These are phyloP conservation scores for Xylariaceae sp. DNA, from an alignment of 2,329 filamentous ascomycete genomes.

Conservation along the genomic window DNA sequence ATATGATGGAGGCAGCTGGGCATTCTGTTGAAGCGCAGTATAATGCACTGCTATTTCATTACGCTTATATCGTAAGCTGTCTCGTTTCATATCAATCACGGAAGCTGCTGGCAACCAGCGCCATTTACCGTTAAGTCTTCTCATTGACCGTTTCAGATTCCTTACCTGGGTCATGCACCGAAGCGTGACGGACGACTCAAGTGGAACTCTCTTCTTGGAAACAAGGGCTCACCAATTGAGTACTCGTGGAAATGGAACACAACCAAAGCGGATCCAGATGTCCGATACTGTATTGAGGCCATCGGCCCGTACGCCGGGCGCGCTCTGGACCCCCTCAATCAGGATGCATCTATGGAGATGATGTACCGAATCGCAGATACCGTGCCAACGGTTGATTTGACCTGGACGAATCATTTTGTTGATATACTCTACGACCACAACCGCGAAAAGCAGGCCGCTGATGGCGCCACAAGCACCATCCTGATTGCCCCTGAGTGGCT, in stretches of 20 bases:
- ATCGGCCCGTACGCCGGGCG: not conserved
- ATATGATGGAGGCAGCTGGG: not conserved
- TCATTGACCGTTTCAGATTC: not conserved
- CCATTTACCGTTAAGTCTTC: not conserved
- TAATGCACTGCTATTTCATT: slow-evolving; percentile 1
- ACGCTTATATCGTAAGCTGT: not conserved
- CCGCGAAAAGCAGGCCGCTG: not conserved
- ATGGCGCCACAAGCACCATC: not conserved
- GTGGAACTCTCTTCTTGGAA: slow-evolving; percentile 1
- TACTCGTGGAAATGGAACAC: slow-evolving; percentile 7
- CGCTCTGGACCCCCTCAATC: slow-evolving; percentile 3
- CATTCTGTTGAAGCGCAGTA: not conserved
- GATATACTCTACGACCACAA: not conserved
- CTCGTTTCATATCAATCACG: not conserved
- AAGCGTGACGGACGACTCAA: not conserved
- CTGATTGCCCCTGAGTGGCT: not conserved
- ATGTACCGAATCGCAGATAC: not conserved
- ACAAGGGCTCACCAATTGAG: slow-evolving; percentile 1
- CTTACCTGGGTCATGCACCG: not conserved
- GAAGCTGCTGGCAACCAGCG: not conserved
- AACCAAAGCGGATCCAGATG: not conserved
- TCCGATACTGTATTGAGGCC: slow-evolving; percentile 2
- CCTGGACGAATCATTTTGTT: slow-evolving; percentile 1
- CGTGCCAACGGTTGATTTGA: not conserved
- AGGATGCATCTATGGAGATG: not conserved